Evolutionary conservation across 148 eudicot species (phyloP), one percentile per base, ranked within the genome.

Genomic region (Rhododendron molle): DNA sequence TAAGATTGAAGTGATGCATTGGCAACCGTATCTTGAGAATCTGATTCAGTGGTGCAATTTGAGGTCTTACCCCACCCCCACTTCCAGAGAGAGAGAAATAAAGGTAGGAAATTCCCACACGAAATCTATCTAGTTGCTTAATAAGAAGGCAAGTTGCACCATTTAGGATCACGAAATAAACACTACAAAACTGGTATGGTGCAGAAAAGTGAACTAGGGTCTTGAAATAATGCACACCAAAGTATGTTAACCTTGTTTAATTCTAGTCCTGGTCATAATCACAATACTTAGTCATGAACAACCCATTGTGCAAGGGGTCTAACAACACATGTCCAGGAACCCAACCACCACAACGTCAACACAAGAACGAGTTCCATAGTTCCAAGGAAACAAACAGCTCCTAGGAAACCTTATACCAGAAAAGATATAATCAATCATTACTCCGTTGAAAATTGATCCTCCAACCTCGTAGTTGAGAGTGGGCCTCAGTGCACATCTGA

Each of bases 31-130:
- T 47, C 81, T 79, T 79, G 81, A 79, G 81, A 79, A 79, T 79
- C 81, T 79, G 60, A 79, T 79, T 49, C 16, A 79, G 81, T 79
- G 81, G 38, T 79, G 81, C 36, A 79, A n/a, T 49, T 79, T 47
- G 81, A 79, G 21, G 36, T 46, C 34, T 49, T 47, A 47, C 21
- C 60, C 6, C 38, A 26, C 34, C 7, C 21, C 56, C 60, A 79
- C 81, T 46, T 49, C 18, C 23, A 26, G 1, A 47, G 21, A 47
- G 38, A 78, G 56, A 76, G 79, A 76, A 3, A 43, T 5, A 77
- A 9, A 43, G 80, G 23, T 26, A 43, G 80, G 30, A 76, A 78
- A 78, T 46, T 28, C 9, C 21, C 38, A 79, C 14, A 28, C 14
- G 23, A 79, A 79, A 47, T 49, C 38, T 21, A 79, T n/a, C 16